Conservation (phyloP, 805 yeast species). For the Yarrowia osloensis region DNA sequence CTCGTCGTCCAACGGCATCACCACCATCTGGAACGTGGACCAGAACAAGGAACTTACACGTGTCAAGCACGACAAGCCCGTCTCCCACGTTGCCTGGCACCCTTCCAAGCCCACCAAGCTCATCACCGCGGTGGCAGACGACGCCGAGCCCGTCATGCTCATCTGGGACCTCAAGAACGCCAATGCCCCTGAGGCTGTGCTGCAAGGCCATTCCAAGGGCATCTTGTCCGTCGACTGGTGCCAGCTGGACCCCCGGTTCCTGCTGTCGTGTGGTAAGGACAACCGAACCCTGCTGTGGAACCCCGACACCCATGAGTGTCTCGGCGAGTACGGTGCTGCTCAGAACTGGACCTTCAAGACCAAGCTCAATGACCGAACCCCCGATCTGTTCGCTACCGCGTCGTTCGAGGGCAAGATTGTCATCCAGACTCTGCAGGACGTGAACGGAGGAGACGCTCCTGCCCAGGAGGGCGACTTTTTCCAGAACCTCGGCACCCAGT, state of each 20-base stretch:
- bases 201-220: conserved; percentile 84
- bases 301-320: conserved; percentile 67
- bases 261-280: conserved; percentile 91
- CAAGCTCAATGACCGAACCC: conserved; percentile 81
- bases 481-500: conserved; percentile 61
- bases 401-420: conserved; percentile 82
- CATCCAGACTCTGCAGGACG: conserved; percentile 87
- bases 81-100: conserved; percentile 91
- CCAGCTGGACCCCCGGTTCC: conserved; percentile 68
- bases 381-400: conserved; percentile 67
- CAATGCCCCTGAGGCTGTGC: conserved; percentile 77
- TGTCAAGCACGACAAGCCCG: conserved; percentile 68
- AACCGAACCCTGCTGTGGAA: conserved; percentile 89
- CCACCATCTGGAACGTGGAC: conserved; percentile 92
- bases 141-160: conserved; percentile 73
- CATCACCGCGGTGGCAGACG: conserved; percentile 84
- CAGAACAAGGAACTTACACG: conserved; percentile 87
- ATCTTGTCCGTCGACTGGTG: conserved; percentile 94
- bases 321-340: conserved; percentile 88
- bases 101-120: conserved; percentile 84
- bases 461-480: conserved; percentile 68
- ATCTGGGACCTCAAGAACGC: conserved; percentile 96
- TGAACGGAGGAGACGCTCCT: conserved; percentile 50
- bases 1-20: conserved; percentile 80
- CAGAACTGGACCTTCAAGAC: conserved; percentile 94